Percentiles rank a stretch among this genome's conserved stretches.
These are phyloP conservation scores for Pleurotus giganteus DNA, from an alignment of 768 basidiomycete species.

Conservation along the genomic window DNA sequence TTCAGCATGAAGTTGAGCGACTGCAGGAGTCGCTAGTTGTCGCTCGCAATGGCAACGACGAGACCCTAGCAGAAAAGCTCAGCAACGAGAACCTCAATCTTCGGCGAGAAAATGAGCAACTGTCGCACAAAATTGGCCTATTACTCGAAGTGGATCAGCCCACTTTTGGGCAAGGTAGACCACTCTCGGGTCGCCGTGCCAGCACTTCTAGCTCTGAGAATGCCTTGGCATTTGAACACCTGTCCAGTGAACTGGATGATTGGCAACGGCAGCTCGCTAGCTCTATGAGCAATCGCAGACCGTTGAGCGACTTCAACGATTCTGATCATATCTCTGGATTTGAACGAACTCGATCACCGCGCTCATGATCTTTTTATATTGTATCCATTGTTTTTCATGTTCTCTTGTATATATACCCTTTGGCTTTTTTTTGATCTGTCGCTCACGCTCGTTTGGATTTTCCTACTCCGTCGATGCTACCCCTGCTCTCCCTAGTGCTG, in stretches of 20 bases:
- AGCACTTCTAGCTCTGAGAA: constrained; percentile 86
- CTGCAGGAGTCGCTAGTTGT: constrained; percentile 71
- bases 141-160: constrained; percentile 85
- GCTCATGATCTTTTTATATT: constrained; percentile 35
- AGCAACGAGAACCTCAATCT: constrained; percentile 77
- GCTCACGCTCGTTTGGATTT: constrained; percentile 59
- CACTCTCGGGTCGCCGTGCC: constrained; percentile 61
- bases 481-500: constrained; percentile 26
- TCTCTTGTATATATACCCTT: constrained; percentile 50
- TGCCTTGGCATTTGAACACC: constrained; percentile 69
- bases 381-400: constrained; percentile 37
- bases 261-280: constrained; percentile 85
- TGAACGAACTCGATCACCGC: constrained; percentile 60
- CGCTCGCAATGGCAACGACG: constrained; percentile 74
- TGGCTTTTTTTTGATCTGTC: constrained; percentile 35
- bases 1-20: constrained; percentile 77
- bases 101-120: constrained; percentile 82
- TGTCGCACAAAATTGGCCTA: constrained; percentile 89
- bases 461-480: constrained; percentile 32
- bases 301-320: constrained; percentile 67
- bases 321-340: constrained; percentile 42
- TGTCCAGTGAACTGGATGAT: constrained; percentile 79
- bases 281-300: constrained; percentile 72
- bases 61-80: constrained; percentile 77
- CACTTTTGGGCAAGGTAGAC: constrained; percentile 58